Evolutionary conservation across 2,329 filamentous ascomycete genomes (phyloP).

Genomic region (Coccinonectria pachysandricola): DNA sequence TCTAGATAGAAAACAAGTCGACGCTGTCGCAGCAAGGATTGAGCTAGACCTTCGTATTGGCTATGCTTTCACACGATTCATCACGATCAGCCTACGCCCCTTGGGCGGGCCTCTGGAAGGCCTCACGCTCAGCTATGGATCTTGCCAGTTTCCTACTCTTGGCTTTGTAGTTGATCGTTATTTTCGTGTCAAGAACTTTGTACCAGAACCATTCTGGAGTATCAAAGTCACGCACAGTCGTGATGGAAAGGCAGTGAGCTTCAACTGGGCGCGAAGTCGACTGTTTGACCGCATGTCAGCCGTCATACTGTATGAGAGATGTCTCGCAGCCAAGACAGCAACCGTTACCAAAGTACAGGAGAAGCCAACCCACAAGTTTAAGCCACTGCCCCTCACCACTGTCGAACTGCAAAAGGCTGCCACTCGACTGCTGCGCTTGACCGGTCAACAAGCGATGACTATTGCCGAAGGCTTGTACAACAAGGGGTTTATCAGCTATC

Average conservation of each 20-base stretch:
- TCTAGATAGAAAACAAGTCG: slow-evolving; percentile 76
- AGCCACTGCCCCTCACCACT: slow-evolving; percentile 84
- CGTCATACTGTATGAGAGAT: slow-evolving; percentile 75
- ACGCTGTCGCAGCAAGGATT: slow-evolving; percentile 79
- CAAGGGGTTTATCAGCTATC: slow-evolving; percentile 94
- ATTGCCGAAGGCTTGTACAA: slow-evolving; percentile 83
- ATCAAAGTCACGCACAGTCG: slow-evolving; percentile 76
- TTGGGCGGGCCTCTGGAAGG: slow-evolving; percentile 58
- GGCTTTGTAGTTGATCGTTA: slow-evolving; percentile 97
- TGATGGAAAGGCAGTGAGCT: slow-evolving; percentile 69
- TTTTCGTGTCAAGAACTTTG: slow-evolving; percentile 86
- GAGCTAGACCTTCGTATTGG: slow-evolving; percentile 90
- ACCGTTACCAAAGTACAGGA: slow-evolving; percentile 78
- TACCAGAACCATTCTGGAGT: slow-evolving; percentile 84
- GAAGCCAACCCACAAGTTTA: slow-evolving; percentile 89
- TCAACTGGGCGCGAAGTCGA: slow-evolving; percentile 71
- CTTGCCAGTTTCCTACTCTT: slow-evolving; percentile 92
- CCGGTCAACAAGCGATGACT: slow-evolving; percentile 81
- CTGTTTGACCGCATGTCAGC: slow-evolving; percentile 82
- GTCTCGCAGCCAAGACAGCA: slow-evolving; percentile 64
- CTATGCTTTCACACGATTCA: slow-evolving; percentile 81
- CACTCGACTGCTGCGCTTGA: slow-evolving; percentile 80
- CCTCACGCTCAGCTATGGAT: slow-evolving; percentile 71
- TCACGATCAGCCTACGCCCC: slow-evolving; percentile 66
- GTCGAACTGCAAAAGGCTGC: slow-evolving; percentile 96